Conservation (phyloP, 2,329 filamentous ascomycete genomes). For the Alternaria consortialis region DNA sequence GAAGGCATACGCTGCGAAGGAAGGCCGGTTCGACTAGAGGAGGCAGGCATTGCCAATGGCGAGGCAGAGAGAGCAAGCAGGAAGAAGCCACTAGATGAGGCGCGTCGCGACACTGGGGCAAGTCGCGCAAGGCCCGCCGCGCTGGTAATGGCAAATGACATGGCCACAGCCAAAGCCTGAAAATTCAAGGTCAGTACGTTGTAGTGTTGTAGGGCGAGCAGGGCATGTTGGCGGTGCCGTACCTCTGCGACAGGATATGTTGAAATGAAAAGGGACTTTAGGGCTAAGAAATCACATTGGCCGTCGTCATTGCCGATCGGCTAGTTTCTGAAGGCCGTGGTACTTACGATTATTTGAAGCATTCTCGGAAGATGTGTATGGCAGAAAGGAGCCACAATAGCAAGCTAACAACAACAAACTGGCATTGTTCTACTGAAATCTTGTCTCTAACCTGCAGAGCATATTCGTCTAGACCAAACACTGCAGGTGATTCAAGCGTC, state of each 20-base stretch:
- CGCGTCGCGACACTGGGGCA: constrained; percentile 31
- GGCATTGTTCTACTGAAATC: constrained; percentile 12
- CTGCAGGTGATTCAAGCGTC: constrained; percentile 15
- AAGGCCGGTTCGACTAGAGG: constrained; percentile 28
- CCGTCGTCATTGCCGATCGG: constrained; percentile 43
- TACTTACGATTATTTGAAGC: constrained; percentile 35
- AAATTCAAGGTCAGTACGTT: constrained; percentile 32
- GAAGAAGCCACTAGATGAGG: constrained; percentile 40
- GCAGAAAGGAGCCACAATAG: background rate
- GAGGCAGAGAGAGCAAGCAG: constrained; percentile 44
- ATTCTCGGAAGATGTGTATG: constrained; percentile 16
- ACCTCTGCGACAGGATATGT: constrained; percentile 34
- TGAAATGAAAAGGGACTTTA: constrained; percentile 37
- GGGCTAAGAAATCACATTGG: constrained; percentile 42
- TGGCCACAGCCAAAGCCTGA: constrained; percentile 49
- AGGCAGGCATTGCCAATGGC: constrained; percentile 35
- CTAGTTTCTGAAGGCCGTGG: constrained; percentile 31
- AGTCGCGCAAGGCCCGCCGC: constrained; percentile 34
- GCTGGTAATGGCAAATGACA: constrained; percentile 48
- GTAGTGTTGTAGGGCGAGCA: constrained; percentile 7
- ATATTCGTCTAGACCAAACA: constrained; percentile 17
- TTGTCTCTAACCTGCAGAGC: constrained; percentile 17
- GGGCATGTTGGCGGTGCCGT: constrained; percentile 33
- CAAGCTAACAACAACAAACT: background rate
- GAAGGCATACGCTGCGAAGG: constrained; percentile 26